Conservation (phyloP, 2,329 filamentous ascomycete species). For the Sporothrix pallida region DNA sequence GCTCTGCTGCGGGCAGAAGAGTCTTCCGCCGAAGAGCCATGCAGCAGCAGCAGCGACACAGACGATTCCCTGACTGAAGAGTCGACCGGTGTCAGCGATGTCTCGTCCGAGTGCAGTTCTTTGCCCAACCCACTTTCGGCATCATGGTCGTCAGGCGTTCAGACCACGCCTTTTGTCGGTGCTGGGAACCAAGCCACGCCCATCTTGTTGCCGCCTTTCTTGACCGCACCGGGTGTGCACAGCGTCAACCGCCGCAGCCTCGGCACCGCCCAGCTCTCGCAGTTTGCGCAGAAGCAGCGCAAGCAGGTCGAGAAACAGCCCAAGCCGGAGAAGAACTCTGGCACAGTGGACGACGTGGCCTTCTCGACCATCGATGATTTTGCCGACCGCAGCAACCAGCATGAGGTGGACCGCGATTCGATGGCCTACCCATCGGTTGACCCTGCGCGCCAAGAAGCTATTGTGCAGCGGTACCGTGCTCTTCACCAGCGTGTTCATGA, state of each 20-base stretch:
- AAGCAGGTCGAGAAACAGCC: conserved; percentile 5
- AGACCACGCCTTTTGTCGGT: background rate
- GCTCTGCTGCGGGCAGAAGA: conserved; percentile 25
- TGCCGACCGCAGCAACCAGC: conserved; percentile 47
- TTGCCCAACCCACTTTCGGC: conserved; percentile 10
- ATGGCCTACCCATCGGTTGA: conserved; percentile 60
- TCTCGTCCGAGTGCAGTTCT: conserved; percentile 30
- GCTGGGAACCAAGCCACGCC: background rate
- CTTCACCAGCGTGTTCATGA: conserved; percentile 62
- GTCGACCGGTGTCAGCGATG: conserved; percentile 28
- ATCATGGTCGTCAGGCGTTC: conserved; percentile 13
- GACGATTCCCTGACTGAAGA: conserved; percentile 26
- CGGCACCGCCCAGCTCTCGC: conserved; percentile 23
- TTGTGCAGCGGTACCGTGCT: conserved; percentile 60
- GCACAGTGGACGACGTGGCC: conserved; percentile 15
- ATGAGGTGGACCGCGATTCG: conserved; percentile 47
- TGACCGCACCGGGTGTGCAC: conserved; percentile 27
- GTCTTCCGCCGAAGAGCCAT: conserved; percentile 16
- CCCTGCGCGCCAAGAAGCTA: conserved; percentile 58
- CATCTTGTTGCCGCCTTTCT: conserved; percentile 25
- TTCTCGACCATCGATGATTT: conserved; percentile 38
- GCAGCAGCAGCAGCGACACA: conserved; percentile 27
- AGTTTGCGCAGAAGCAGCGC: conserved; percentile 21
- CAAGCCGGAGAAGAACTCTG: background rate
- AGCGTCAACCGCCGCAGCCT: conserved; percentile 27